Percentiles rank a stretch among this genome's conserved stretches.
These are phyloP conservation scores for Fusarium caatingaense DNA, from an alignment of 2,329 filamentous ascomycete genomes.

Conservation along the genomic window DNA sequence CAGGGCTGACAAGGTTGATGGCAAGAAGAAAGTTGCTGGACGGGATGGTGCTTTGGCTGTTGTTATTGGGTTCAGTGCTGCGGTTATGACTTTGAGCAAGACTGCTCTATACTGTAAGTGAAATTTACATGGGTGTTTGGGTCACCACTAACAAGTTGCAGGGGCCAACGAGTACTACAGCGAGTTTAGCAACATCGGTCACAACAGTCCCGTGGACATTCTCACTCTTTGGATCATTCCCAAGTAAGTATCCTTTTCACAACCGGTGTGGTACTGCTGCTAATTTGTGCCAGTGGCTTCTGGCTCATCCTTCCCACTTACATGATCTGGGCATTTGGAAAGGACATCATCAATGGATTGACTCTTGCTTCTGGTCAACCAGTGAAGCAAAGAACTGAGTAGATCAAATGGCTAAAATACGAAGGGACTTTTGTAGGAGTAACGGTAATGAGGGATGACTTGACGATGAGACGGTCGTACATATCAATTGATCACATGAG, in stretches of 20 bases:
- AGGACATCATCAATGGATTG: conserved; percentile 62
- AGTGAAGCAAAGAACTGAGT: conserved; percentile 26
- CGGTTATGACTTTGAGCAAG: conserved; percentile 72
- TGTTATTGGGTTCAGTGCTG: conserved; percentile 63
- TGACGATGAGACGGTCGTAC: neutral
- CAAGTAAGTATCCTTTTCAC: conserved; percentile 57
- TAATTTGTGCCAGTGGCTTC: conserved; percentile 56
- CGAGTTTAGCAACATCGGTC: conserved; percentile 67
- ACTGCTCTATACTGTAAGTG: conserved; percentile 70
- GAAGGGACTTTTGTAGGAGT: neutral
- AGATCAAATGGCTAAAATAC: neutral
- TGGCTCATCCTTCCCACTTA: conserved; percentile 66
- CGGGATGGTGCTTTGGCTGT: conserved; percentile 58
- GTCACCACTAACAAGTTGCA: conserved; percentile 39
- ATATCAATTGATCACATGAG: conserved; percentile 3
- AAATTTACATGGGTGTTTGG: no score
- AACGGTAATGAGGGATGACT: conserved; percentile 21
- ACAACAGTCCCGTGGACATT: conserved; percentile 60
- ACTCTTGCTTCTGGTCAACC: conserved; percentile 51
- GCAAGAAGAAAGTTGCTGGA: conserved; percentile 52
- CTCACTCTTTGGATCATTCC: conserved; percentile 68
- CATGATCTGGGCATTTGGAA: conserved; percentile 62
- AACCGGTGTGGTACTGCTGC: neutral
- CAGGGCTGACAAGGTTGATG: conserved; percentile 34
- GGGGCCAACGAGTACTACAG: conserved; percentile 69